These are phyloP conservation scores for Fonsecaea multimorphosa DNA, from an alignment of 2,329 filamentous ascomycete genomes.

Conservation along the genomic window DNA sequence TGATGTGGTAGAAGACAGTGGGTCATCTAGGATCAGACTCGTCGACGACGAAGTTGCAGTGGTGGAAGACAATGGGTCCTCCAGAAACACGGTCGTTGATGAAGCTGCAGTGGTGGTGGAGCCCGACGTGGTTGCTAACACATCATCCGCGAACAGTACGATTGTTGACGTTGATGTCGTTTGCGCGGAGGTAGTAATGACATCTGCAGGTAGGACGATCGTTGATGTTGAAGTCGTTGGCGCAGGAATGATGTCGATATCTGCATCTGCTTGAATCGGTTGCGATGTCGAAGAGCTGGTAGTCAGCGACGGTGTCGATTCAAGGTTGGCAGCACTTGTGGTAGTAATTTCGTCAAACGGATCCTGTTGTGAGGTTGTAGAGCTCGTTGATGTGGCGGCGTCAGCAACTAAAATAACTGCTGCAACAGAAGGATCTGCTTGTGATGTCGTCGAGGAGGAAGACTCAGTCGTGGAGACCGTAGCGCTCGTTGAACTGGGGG, in stretches of 20 bases:
- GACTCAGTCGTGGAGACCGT: too few species aligned
- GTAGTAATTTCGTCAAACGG: neutral
- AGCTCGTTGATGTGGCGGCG: too few species aligned
- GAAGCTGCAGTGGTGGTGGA: neutral
- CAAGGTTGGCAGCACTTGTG: too few species aligned
- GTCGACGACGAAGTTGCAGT: neutral
- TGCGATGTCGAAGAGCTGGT: neutral
- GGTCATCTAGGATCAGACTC: neutral
- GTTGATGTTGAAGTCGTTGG: neutral
- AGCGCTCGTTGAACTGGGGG: too few species aligned
- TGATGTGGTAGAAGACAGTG: neutral
- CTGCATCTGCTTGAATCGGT: neutral
- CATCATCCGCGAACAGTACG: too few species aligned
- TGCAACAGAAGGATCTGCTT: too few species aligned
- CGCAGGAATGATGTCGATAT: neutral
- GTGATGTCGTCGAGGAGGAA: too few species aligned
- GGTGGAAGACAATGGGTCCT: neutral
- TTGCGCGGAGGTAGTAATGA: neutral
- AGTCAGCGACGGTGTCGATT: neutral
- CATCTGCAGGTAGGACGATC: neutral
- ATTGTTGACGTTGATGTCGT: neutral
- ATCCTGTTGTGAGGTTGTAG: neutral
- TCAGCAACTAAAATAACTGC: too few species aligned
- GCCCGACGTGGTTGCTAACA: neutral
- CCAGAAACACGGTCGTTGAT: neutral